A percentile compares a stretch with the other conserved stretches of the same genome.
Evolutionary conservation across 2,329 filamentous ascomycete species (phyloP).

Genomic region (Chlorencoelia australis): DNA sequence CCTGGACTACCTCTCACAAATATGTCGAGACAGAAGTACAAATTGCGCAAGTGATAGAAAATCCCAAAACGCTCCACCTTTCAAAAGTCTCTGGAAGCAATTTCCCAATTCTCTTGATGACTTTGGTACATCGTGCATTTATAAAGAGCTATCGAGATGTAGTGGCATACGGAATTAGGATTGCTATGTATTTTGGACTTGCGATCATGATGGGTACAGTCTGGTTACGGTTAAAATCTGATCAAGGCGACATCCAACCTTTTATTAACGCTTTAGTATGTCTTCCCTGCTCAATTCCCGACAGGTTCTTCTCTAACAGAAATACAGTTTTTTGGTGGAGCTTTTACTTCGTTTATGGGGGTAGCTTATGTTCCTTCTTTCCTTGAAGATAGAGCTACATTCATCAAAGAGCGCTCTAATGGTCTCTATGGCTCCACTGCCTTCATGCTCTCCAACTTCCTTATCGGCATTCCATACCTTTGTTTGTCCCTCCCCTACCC

Average conservation of each 20-base stretch:
- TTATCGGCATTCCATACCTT: conserved; percentile 72
- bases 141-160: conserved; percentile 80
- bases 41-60: conserved; percentile 14
- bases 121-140: conserved; percentile 67
- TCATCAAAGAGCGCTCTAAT: conserved; percentile 69
- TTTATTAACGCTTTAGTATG: conserved; percentile 68
- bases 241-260: conserved; percentile 66
- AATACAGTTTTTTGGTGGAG: conserved; percentile 53
- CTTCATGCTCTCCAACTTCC: conserved; percentile 69
- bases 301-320: not conserved
- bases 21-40: conserved; percentile 26
- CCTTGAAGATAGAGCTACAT: conserved; percentile 66
- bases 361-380: conserved; percentile 79
- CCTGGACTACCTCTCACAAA: conserved; percentile 43
- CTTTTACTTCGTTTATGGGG: conserved; percentile 73
- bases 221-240: conserved; percentile 61
- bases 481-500: conserved; percentile 32
- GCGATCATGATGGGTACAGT: conserved; percentile 85
- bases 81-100: conserved; percentile 23
- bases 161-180: conserved; percentile 71
- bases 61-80: conserved; percentile 9
- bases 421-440: conserved; percentile 67
- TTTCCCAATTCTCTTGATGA: conserved; percentile 39
- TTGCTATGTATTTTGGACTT: conserved; percentile 72
- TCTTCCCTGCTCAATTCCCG: not conserved